These are phyloP conservation scores for Capronia americana DNA, from an alignment of 2,329 filamentous ascomycete genomes.

Conservation along the genomic window DNA sequence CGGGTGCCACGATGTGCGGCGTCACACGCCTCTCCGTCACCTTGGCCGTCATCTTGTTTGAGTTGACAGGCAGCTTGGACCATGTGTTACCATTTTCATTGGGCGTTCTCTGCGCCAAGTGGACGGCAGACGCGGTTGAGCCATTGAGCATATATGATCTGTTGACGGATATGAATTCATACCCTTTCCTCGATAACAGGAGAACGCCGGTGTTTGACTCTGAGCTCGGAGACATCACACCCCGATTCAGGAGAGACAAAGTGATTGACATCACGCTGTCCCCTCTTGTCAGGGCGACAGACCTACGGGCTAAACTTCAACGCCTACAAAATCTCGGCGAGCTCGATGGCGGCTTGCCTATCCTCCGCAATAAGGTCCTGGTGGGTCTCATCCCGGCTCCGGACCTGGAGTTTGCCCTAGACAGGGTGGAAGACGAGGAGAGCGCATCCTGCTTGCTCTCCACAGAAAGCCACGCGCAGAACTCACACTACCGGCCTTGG, in stretches of 20 bases:
- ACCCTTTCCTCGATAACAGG: constrained; percentile 97
- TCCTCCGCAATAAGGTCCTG: constrained; percentile 77
- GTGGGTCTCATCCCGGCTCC: constrained; percentile 92
- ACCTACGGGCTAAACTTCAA: constrained; percentile 80
- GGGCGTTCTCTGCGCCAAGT: constrained; percentile 92
- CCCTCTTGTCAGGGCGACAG: constrained; percentile 76
- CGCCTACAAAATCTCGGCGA: constrained; percentile 84
- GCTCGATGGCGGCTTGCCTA: constrained; percentile 88
- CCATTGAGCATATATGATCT: constrained; percentile 91
- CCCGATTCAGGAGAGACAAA: constrained; percentile 73
- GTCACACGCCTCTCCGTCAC: constrained; percentile 94
- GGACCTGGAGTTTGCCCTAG: constrained; percentile 90
- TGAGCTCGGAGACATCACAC: constrained; percentile 84
- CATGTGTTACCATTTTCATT: constrained; percentile 95
- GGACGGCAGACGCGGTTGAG: constrained; percentile 95
- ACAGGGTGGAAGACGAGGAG: constrained; percentile 74
- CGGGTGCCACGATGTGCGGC: constrained; percentile 96
- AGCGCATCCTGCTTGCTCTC: constrained; percentile 81
- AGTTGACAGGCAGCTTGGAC: constrained; percentile 91
- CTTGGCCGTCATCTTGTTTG: constrained; percentile 91
- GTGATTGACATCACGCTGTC: constrained; percentile 88
- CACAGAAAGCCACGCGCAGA: constrained; percentile 59
- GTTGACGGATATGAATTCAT: constrained; percentile 94
- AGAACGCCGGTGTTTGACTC: constrained; percentile 89
- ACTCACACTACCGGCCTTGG: constrained; percentile 37